Percentiles rank a stretch among this genome's conserved stretches.
Evolutionary conservation across 2,329 filamentous ascomycete genomes (phyloP).

Genomic region (Aureobasidium leucospermi): DNA sequence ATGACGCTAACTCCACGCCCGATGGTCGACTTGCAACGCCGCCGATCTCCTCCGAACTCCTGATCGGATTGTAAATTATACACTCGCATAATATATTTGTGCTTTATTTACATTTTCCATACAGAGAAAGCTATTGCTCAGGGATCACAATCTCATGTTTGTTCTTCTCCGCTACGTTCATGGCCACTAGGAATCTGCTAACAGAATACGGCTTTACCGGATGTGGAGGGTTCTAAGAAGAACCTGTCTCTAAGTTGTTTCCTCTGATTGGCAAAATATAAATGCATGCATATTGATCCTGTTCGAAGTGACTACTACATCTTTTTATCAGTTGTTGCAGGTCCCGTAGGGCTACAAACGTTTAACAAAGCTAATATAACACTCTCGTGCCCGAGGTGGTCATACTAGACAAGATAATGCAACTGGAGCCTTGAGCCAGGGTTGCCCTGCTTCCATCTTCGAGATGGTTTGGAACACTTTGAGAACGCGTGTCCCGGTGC

Average conservation of each 20-base stretch:
- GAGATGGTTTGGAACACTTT: not conserved
- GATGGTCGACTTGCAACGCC: not conserved
- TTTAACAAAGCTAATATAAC: no score
- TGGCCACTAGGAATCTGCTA: slow-evolving; percentile 29
- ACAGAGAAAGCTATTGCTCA: not conserved
- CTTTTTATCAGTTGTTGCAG: no score
- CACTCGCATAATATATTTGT: not conserved
- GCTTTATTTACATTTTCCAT: not conserved
- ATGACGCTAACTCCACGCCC: slow-evolving; percentile 6
- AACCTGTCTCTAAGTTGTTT: no score
- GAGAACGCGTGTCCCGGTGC: not conserved
- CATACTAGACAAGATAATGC: no score
- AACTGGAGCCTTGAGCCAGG: not conserved
- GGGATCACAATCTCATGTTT: slow-evolving; percentile 29
- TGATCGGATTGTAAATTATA: not conserved
- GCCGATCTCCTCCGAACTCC: not conserved
- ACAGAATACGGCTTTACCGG: no score
- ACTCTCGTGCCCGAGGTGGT: no score
- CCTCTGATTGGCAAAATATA: no score
- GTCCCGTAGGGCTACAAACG: no score
- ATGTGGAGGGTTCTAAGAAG: no score
- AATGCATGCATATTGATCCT: no score
- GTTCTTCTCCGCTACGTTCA: slow-evolving; percentile 33
- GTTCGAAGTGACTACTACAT: no score
- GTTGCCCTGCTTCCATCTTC: not conserved